Evolutionary conservation across 805 yeast species (phyloP).

Genomic region (Ogataea saltuana): DNA sequence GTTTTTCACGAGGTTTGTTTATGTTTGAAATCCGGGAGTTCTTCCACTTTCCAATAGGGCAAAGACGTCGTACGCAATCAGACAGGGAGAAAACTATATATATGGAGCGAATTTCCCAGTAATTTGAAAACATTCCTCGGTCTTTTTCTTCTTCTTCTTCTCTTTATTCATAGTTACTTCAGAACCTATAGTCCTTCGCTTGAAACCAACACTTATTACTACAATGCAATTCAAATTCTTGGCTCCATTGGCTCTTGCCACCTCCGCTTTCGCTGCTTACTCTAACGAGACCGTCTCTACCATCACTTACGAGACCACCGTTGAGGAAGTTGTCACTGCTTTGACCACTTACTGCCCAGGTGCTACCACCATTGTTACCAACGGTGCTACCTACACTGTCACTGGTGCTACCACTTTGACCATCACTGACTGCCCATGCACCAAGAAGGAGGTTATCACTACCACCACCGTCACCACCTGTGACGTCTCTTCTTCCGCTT

Average conservation of each 20-base stretch:
- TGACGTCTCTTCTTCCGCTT: slow-evolving; percentile 20
- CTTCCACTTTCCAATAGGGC: slow-evolving; percentile 16
- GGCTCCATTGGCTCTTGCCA: slow-evolving; percentile 38
- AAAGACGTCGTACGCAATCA: slow-evolving; percentile 1
- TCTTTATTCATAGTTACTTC: slow-evolving; percentile 1
- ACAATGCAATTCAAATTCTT: slow-evolving; percentile 39
- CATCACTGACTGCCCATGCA: slow-evolving; percentile 86
- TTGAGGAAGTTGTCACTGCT: slow-evolving; percentile 60
- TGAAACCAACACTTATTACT: slow-evolving; percentile 11
- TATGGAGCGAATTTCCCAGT: slow-evolving; percentile 5
- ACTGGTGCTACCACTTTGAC: slow-evolving; percentile 80
- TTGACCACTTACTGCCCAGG: slow-evolving; percentile 83
- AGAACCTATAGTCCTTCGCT: slow-evolving; percentile 35
- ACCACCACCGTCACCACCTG: slow-evolving; percentile 27
- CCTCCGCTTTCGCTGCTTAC: slow-evolving; percentile 47
- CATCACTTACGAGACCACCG: slow-evolving; percentile 46
- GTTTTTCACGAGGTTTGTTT: slow-evolving; percentile 15
- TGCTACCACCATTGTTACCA: slow-evolving; percentile 65
- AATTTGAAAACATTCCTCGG: background rate
- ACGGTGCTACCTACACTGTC: slow-evolving; percentile 70
- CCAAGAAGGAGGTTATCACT: slow-evolving; percentile 40
- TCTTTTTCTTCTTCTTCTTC: background rate
- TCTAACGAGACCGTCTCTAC: slow-evolving; percentile 49
- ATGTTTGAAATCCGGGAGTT: slow-evolving; percentile 14
- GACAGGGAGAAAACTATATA: slow-evolving; percentile 13